Base-by-base conservation (phyloP, 305 asterid species). In the Coffea humblotiana region DNA sequence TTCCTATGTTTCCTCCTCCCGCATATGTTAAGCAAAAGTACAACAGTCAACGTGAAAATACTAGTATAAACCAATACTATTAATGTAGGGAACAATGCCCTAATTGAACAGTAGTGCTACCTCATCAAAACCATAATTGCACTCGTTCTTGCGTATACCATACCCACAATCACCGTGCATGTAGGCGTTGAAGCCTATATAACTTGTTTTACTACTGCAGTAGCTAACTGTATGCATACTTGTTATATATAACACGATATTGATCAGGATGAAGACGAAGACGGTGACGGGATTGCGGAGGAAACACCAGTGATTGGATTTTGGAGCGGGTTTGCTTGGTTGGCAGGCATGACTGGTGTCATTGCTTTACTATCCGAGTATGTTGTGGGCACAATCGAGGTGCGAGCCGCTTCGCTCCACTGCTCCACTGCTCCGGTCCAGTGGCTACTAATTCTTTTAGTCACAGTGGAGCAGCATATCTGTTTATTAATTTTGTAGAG, bases 361-460 rank as follows among this genome's bases (percentile, higher is more conserved):
- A 89, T 90, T n/a, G 98, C 99, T 56, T 79, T 92, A 37, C 88
- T 96, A 60, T 96, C 99, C 0, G 98, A 96, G 74, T 96, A 82
- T 74, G 94, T 91, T 0, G 99, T 96, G 13, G 95, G 85, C 80
- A 94, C 98, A 11, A 96, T 96, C 79, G 98, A 96, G 91, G 99
- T 84, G 63, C 79, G 98, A 96, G 91, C 98, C 81, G 63, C 63
- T 56, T 11, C 63, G 21, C 23, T 40, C 43, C 6, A 40, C 43
- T 56, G 21, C 23, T 40, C 43, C 6, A 40, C 43, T 56, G 8
- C 63, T 56, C 63, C 21, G 3, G 6, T 49, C 54, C 63, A 56
- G n/a, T 56, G 60, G 63, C 63, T 56, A 18, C 25, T 56, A 56
- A 8, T 56, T 4, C 21, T 16, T 16, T 2, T 54, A 13, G 16